phyloP scores from a whole-genome alignment of 495 filamentous ascomycete species.

The Neurospora tetraspora region DNA sequence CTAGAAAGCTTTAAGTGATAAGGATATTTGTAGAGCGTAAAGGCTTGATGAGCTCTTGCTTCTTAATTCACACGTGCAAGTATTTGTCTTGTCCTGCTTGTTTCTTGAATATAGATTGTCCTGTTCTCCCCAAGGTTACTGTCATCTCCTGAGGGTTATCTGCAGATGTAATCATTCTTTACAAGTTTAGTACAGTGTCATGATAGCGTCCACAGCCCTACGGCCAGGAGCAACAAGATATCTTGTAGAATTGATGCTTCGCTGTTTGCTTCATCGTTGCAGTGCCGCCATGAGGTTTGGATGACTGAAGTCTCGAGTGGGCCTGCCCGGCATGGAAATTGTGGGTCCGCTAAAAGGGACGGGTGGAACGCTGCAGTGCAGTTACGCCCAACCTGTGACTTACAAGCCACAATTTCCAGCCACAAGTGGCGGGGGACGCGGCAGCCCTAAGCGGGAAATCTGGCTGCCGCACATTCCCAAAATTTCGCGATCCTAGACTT shows the following conservation, averaged over 20 bases:
- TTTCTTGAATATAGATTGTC: neutral
- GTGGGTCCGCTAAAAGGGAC: neutral
- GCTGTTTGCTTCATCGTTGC: neutral
- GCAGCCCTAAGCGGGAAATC: slow-evolving; percentile 26
- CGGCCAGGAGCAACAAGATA: neutral
- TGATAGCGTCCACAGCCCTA: neutral
- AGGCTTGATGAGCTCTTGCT: too few relatives aligned
- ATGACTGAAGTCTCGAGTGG: neutral
- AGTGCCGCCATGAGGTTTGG: neutral
- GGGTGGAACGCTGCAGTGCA: neutral
- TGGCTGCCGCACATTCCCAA: slow-evolving; percentile 25
- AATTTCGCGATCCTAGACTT: slow-evolving; percentile 26
- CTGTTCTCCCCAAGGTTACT: neutral
- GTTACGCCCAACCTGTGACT: neutral
- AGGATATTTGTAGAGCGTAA: neutral
- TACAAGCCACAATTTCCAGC: neutral
- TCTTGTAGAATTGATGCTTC: neutral
- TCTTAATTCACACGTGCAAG: neutral
- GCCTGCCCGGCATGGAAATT: neutral
- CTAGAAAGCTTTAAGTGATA: neutral
- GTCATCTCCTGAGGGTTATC: neutral
- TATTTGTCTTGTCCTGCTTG: neutral
- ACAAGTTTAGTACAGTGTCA: neutral
- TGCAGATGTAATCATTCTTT: neutral
- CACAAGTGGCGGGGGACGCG: neutral